Percentiles rank a stretch among this genome's conserved stretches.
These are phyloP conservation scores for Suillus subluteus DNA, from an alignment of 768 basidiomycete genomes.

Conservation along the genomic window DNA sequence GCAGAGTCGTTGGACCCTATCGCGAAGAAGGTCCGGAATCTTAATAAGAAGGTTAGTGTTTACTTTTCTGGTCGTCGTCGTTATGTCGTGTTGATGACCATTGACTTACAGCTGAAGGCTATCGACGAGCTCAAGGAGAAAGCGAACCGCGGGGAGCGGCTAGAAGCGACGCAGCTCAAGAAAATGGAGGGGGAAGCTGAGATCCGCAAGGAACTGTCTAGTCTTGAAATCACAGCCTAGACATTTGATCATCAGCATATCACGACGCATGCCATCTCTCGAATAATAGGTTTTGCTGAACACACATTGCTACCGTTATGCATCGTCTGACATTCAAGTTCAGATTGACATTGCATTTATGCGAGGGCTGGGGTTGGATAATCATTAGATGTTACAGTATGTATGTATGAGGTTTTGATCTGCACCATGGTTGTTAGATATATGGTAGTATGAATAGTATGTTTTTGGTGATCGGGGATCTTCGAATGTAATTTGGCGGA, in stretches of 20 bases:
- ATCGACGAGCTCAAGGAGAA: constrained; percentile 98
- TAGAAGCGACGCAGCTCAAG: constrained; percentile 94
- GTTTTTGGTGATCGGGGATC: background rate
- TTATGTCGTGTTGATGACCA: constrained; percentile 15
- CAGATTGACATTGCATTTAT: constrained; percentile 2
- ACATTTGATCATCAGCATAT: constrained; percentile 1
- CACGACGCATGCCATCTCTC: background rate
- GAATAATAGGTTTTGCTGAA: constrained; percentile 4
- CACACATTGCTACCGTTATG: constrained; percentile 8
- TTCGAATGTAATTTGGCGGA: background rate
- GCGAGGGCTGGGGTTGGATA: constrained; percentile 4
- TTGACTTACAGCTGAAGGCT: constrained; percentile 80
- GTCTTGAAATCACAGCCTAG: constrained; percentile 31
- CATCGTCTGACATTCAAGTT: background rate
- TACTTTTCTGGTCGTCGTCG: constrained; percentile 1
- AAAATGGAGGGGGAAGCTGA: constrained; percentile 94
- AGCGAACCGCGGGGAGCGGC: constrained; percentile 82
- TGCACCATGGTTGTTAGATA: constrained; percentile 1
- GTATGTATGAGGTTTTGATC: constrained; percentile 7
- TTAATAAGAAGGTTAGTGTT: constrained; percentile 87
- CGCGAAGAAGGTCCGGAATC: constrained; percentile 92
- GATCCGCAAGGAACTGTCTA: constrained; percentile 77
- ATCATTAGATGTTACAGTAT: constrained; percentile 8
- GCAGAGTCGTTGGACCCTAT: constrained; percentile 70
- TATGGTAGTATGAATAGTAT: constrained; percentile 25